Evolutionary conservation across 768 basidiomycete species (phyloP).

Genomic region (Trametes punicea): DNA sequence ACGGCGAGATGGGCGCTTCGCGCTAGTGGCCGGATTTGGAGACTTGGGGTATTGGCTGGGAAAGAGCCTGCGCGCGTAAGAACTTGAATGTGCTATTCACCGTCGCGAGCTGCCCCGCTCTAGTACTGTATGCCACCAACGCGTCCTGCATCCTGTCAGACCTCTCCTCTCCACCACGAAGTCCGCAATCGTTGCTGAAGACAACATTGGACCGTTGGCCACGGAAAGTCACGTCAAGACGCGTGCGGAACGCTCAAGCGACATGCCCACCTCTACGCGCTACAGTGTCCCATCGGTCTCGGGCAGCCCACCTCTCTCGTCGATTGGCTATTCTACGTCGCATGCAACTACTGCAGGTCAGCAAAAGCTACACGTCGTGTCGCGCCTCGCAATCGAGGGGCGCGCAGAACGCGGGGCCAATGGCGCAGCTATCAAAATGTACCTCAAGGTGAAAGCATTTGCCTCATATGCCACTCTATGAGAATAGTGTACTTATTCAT

Average conservation of each 20-base stretch:
- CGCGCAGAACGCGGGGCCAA: constrained; percentile 64
- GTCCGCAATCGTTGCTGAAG: neutral
- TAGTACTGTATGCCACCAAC: constrained; percentile 12
- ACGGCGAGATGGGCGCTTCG: no score
- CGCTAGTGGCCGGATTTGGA: neutral
- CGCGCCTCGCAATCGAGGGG: constrained; percentile 72
- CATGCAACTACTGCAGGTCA: constrained; percentile 23
- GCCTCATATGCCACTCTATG: neutral
- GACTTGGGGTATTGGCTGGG: no score
- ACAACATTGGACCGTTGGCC: neutral
- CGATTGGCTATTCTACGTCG: constrained; percentile 19
- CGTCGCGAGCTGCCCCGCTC: neutral
- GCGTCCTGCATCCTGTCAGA: neutral
- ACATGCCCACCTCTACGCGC: constrained; percentile 23
- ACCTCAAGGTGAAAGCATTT: constrained; percentile 57
- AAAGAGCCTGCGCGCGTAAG: neutral
- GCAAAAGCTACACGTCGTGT: constrained; percentile 63
- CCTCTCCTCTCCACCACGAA: neutral
- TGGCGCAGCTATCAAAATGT: constrained; percentile 68
- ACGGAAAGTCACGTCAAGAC: constrained; percentile 15
- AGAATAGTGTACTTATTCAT: neutral
- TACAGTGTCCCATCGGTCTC: constrained; percentile 26
- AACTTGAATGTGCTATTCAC: neutral
- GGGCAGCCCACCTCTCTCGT: constrained; percentile 31
- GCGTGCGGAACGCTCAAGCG: neutral